Conservation (phyloP, 2,329 filamentous ascomycete genomes). For the Phaeophleospora eucalypticola region DNA sequence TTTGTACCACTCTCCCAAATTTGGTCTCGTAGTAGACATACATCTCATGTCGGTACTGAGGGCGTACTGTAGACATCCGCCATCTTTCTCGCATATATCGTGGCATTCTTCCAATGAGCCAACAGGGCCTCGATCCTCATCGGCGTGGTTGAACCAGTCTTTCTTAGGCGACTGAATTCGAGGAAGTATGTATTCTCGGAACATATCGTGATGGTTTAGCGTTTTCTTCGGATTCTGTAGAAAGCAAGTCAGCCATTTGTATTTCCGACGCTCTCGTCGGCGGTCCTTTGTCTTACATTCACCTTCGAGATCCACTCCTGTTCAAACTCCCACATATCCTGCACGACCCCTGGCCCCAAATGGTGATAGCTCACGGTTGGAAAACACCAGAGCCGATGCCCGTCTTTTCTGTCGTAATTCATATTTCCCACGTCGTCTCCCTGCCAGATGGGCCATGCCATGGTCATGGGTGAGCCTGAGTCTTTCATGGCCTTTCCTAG, state of each 20-base stretch:
- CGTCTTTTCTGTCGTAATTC: slow-evolving; percentile 20
- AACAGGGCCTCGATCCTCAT: slow-evolving; percentile 14
- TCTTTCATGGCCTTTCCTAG: slow-evolving; percentile 26
- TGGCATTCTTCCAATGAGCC: slow-evolving; percentile 19
- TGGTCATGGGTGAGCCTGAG: slow-evolving; percentile 19
- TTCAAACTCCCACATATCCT: slow-evolving; percentile 24
- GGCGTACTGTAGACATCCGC: slow-evolving; percentile 22
- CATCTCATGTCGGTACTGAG: slow-evolving; percentile 13
- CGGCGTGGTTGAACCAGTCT: slow-evolving; percentile 26
- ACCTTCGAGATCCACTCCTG: slow-evolving; percentile 22
- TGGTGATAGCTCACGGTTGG: slow-evolving; percentile 26
- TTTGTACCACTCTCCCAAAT: slow-evolving; percentile 16
- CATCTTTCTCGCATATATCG: slow-evolving; percentile 14
- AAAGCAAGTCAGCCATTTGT: too few relatives aligned
- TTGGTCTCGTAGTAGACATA: slow-evolving; percentile 14
- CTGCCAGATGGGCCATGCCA: slow-evolving; percentile 28
- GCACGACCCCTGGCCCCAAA: slow-evolving; percentile 17
- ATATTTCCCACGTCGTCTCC: slow-evolving; percentile 22
- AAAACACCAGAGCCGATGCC: slow-evolving; percentile 26
- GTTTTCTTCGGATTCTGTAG: slow-evolving; percentile 7
- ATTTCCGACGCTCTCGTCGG: slow-evolving; percentile 16
- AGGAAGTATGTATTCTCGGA: slow-evolving; percentile 20
- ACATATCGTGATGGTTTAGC: slow-evolving; percentile 24
- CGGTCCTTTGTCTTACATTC: too few relatives aligned
- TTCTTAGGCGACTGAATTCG: slow-evolving; percentile 12